These are phyloP conservation scores for Friedmanniomyces simplex DNA, from an alignment of 495 filamentous ascomycete species.

Conservation along the genomic window DNA sequence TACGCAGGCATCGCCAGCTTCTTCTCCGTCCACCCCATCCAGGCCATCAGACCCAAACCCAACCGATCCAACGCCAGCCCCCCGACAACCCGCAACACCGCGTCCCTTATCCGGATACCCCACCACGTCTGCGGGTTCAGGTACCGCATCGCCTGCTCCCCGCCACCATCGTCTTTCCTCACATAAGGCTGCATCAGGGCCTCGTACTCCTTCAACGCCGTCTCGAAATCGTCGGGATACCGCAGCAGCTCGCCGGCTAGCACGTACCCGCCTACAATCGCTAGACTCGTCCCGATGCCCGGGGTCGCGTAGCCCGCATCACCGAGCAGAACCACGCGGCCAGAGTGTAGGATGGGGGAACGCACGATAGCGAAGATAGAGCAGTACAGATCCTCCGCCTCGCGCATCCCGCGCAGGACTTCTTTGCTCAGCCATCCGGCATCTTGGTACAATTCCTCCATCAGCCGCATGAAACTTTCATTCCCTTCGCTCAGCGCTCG, in stretches of 20 bases:
- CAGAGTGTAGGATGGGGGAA: constrained; percentile 6
- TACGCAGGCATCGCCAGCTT: constrained; percentile 12
- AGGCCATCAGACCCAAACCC: background rate
- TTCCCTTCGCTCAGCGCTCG: constrained; percentile 6
- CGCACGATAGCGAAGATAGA: constrained; percentile 10
- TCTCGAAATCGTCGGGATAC: background rate
- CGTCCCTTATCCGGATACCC: constrained; percentile 4
- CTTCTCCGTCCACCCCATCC: constrained; percentile 3
- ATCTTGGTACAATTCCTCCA: constrained; percentile 17
- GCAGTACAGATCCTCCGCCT: constrained; percentile 22
- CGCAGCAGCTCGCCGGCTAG: constrained; percentile 22
- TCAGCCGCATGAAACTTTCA: constrained; percentile 5
- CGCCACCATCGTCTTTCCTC: background rate
- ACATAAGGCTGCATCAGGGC: constrained; percentile 8
- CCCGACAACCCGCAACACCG: constrained; percentile 1
- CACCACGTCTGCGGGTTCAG: constrained; percentile 16
- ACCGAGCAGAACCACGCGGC: constrained; percentile 15
- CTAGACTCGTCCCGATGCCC: constrained; percentile 20
- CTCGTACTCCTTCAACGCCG: constrained; percentile 11
- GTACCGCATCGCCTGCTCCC: background rate
- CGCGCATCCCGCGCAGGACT: constrained; percentile 19
- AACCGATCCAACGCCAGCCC: background rate
- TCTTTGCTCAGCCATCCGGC: constrained; percentile 16
- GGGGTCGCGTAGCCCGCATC: constrained; percentile 19
- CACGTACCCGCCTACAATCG: constrained; percentile 19